Evolutionary conservation across 2,329 filamentous ascomycete genomes (phyloP).

Genomic region (Ceratocystis colombiana): DNA sequence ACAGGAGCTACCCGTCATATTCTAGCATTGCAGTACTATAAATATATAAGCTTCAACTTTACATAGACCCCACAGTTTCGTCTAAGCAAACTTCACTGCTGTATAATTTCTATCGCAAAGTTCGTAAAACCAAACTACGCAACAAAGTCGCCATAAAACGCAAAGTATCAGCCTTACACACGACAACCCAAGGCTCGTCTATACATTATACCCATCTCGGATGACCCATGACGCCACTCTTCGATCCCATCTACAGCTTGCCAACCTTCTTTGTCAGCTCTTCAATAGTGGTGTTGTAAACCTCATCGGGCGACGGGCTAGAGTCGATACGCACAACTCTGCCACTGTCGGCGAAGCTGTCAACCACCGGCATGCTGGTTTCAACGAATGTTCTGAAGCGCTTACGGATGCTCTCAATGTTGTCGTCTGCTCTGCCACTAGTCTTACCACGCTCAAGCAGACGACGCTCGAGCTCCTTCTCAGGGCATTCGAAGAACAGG

Average conservation of each 20-base stretch:
- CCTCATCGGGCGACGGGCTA: conserved; percentile 53
- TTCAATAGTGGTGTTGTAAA: conserved; percentile 45
- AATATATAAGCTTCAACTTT: neutral
- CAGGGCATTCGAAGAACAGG: conserved; percentile 88
- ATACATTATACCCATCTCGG: conserved; percentile 1
- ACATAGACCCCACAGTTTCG: neutral
- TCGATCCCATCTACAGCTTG: conserved; percentile 8
- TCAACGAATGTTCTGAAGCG: conserved; percentile 88
- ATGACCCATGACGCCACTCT: too few relatives aligned
- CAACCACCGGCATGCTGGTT: conserved; percentile 94
- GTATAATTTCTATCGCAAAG: too few relatives aligned
- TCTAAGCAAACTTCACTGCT: neutral
- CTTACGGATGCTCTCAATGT: conserved; percentile 91
- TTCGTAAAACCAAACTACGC: too few relatives aligned
- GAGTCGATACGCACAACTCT: conserved; percentile 75
- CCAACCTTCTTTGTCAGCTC: conserved; percentile 43
- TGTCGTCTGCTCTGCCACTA: conserved; percentile 83
- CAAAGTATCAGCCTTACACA: too few relatives aligned
- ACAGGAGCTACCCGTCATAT: too few relatives aligned
- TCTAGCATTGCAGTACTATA: neutral
- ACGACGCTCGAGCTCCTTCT: conserved; percentile 74
- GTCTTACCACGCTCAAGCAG: conserved; percentile 87
- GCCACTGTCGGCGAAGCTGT: conserved; percentile 66
- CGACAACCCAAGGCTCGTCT: neutral
- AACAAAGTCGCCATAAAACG: too few relatives aligned